Base-by-base conservation (phyloP, 805 yeast genomes). In the Teunomyces cretensis region DNA sequence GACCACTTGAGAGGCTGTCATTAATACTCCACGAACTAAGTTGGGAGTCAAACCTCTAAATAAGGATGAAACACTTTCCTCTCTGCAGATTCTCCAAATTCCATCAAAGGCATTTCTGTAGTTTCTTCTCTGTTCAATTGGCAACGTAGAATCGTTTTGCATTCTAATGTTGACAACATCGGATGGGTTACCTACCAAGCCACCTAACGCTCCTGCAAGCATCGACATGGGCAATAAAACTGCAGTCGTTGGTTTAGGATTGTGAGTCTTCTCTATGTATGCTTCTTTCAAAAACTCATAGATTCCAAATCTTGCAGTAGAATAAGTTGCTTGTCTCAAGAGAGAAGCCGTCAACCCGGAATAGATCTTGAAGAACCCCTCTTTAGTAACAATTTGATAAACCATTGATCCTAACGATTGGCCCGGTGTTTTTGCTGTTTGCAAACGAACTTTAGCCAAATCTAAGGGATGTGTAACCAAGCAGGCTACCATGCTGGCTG, bases 1-100 rank as follows among this genome's bases (percentile, higher is more conserved):
- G 4, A 88, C 96, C 44, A 88, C 94, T 61, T 88, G 96, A 2
- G 92, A 83, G 0, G 95, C 91, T 0, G 96, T 88, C 96, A 88
- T 88, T 45, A 88, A 71, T 7, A 88, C 79, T 30, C 96, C 96
- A 60, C 96, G 77, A 2, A 81, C 76, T 52, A 87, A 74, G 60
- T 88, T 88, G 13, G 96, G 95, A 9, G 75, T 77, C 45, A 86
- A 72, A 1, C 96, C 96, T 49, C 91, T 74, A 57, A 85, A 81
- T 43, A 86, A 67, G 0, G 88, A 72, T 7, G 56, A 42, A 1
- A 74, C 54, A 12, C 86, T 85, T 60, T 89, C 96, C 30, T 82
- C 81, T 39, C 61, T 68, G 6, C 68, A 55, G 41, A 89, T 81
- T 52, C 84, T 75, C 42, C 60, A 56, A 26, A 89, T 64, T 12